Percentiles rank a stretch among this genome's conserved stretches.
phyloP scores from a whole-genome alignment of 2,329 filamentous ascomycete genomes.

The Colletotrichum gigasporum region DNA sequence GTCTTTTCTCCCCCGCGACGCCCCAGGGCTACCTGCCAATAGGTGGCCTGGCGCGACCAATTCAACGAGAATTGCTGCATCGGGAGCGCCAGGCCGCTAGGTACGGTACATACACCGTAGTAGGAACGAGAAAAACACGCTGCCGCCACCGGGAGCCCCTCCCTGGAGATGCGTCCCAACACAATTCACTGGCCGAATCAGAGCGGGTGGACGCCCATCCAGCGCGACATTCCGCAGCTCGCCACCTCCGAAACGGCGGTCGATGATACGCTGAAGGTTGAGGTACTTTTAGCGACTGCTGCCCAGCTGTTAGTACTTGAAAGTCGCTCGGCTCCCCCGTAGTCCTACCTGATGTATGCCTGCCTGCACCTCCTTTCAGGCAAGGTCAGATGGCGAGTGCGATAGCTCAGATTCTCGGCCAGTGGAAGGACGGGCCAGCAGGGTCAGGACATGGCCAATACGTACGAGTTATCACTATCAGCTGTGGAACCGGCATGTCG shows the following conservation, averaged over 20 bases:
- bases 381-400: neutral
- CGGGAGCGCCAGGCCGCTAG: conserved; percentile 1
- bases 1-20: neutral
- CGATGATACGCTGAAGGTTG: conserved; percentile 23
- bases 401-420: conserved; percentile 10
- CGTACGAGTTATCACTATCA: neutral
- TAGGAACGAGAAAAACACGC: conserved; percentile 15
- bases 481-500: conserved; percentile 24
- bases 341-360: neutral
- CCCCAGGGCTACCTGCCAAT: neutral
- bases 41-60: conserved; percentile 17
- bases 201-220: neutral
- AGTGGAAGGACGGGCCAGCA: conserved; percentile 10
- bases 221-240: neutral
- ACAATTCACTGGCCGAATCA: conserved; percentile 15
- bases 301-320: neutral
- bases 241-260: conserved; percentile 21
- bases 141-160: conserved; percentile 12
- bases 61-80: conserved; percentile 33
- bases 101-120: neutral
- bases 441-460: conserved; percentile 11
- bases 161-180: conserved; percentile 19
- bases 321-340: conserved; percentile 16
- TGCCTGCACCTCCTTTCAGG: conserved; percentile 8
- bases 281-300: conserved; percentile 15